phyloP scores from a whole-genome alignment of 306 rosid species.

The Vigna hirtella region DNA sequence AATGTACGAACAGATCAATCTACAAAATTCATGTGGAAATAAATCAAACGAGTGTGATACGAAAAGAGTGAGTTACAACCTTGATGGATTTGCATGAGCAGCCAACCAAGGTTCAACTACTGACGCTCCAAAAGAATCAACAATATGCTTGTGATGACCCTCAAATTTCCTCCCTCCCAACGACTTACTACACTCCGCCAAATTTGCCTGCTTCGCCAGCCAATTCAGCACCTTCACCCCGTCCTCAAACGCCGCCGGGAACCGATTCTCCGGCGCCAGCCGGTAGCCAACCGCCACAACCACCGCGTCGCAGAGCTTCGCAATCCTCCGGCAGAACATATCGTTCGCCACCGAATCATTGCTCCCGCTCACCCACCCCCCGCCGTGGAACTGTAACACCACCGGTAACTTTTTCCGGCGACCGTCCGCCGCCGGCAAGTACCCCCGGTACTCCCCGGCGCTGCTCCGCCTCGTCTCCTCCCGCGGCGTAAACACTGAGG shows the following conservation, averaged over 20 bases:
- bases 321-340: conserved; percentile 77
- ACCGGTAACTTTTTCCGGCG: conserved; percentile 69
- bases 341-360: conserved; percentile 83
- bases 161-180: conserved; percentile 75
- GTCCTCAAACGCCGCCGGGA: conserved; percentile 91
- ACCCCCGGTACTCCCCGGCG: conserved; percentile 66
- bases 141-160: conserved; percentile 61
- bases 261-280: conserved; percentile 88
- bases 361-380: conserved; percentile 99
- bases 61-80: conserved; percentile 59
- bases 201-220: conserved; percentile 91
- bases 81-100: conserved; percentile 88
- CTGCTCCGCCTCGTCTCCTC: conserved; percentile 66
- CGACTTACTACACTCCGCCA: conserved; percentile 86
- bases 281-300: conserved; percentile 83
- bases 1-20: conserved; percentile 13
- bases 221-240: conserved; percentile 92
- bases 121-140: conserved; percentile 83
- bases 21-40: background rate
- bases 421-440: conserved; percentile 58
- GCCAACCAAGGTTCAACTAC: conserved; percentile 97
- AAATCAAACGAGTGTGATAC: background rate
- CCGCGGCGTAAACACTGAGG: conserved; percentile 11
- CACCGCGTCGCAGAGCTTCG: conserved; percentile 78
- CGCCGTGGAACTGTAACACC: conserved; percentile 93